Evolutionary conservation across 805 yeast genomes (phyloP).

Genomic region (Scheffersomyces spartinae): DNA sequence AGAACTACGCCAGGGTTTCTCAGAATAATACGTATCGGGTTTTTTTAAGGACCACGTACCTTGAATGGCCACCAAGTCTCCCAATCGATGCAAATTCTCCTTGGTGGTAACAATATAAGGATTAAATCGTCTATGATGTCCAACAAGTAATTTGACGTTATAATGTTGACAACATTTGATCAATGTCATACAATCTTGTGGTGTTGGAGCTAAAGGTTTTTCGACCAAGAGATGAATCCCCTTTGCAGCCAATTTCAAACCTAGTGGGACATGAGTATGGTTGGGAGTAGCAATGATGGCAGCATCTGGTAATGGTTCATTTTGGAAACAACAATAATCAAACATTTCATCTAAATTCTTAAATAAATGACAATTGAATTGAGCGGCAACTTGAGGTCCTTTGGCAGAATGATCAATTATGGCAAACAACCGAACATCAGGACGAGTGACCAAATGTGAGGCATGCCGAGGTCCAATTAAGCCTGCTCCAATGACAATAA

Average conservation of each 20-base stretch:
- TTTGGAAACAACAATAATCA: too few relatives aligned
- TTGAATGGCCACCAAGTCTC: constrained; percentile 24
- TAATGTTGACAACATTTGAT: constrained; percentile 13
- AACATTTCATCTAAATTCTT: constrained; percentile 15
- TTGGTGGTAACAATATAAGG: constrained; percentile 29
- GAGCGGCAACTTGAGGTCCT: constrained; percentile 18
- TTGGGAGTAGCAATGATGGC: constrained; percentile 33
- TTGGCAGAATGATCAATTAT: constrained; percentile 22
- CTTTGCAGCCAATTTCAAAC: constrained; percentile 18
- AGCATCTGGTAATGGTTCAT: constrained; percentile 25
- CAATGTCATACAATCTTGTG: constrained; percentile 21
- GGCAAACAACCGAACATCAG: constrained; percentile 18
- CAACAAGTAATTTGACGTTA: constrained; percentile 23
- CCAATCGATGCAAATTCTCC: constrained; percentile 17
- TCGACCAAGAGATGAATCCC: constrained; percentile 29
- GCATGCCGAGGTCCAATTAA: constrained; percentile 32
- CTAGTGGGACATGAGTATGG: constrained; percentile 25
- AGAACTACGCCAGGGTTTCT: constrained; percentile 28
- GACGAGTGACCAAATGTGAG: constrained; percentile 15
- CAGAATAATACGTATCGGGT: constrained; percentile 20
- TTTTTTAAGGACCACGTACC: constrained; percentile 30
- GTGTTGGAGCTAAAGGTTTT: constrained; percentile 26
- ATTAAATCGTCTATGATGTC: constrained; percentile 32
- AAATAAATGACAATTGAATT: constrained; percentile 14
- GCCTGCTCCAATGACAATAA: constrained; percentile 31